Evolutionary conservation across 768 basidiomycete genomes (phyloP).

Genomic region (Coprinellus aureogranulatus): DNA sequence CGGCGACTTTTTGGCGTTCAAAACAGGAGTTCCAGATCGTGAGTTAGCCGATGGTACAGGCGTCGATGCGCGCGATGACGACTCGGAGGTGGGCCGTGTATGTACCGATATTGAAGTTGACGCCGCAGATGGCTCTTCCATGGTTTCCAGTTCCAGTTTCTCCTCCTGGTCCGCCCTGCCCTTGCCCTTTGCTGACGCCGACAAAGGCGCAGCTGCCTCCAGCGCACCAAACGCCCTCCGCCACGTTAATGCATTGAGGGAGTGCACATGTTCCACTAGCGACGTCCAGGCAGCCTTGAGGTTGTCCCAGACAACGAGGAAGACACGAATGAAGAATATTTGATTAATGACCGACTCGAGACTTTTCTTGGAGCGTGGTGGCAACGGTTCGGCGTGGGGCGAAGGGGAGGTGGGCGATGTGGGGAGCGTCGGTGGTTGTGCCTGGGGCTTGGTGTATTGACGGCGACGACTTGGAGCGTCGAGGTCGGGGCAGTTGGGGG

Average conservation of each 20-base stretch:
- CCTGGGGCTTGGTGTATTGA: slow-evolving; percentile 32
- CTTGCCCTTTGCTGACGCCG: slow-evolving; percentile 16
- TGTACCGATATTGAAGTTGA: slow-evolving; percentile 1
- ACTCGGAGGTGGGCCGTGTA: not conserved
- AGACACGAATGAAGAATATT: slow-evolving; percentile 69
- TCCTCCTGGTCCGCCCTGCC: slow-evolving; percentile 12
- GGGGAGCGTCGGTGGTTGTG: slow-evolving; percentile 6
- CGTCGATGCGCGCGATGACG: slow-evolving; percentile 5
- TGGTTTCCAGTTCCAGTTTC: slow-evolving; percentile 8
- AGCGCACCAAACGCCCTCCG: slow-evolving; percentile 8
- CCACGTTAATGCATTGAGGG: slow-evolving; percentile 12
- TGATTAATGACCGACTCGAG: slow-evolving; percentile 50
- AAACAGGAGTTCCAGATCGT: slow-evolving; percentile 51
- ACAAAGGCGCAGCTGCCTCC: not conserved
- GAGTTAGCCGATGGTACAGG: slow-evolving; percentile 19
- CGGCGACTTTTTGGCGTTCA: slow-evolving; percentile 55
- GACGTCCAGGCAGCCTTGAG: slow-evolving; percentile 64
- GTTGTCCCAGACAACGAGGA: slow-evolving; percentile 67
- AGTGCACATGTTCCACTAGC: slow-evolving; percentile 21
- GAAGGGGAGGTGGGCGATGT: slow-evolving; percentile 19
- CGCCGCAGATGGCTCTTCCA: not conserved
- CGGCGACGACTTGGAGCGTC: slow-evolving; percentile 66
- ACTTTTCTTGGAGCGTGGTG: slow-evolving; percentile 35
- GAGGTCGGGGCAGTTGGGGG: slow-evolving; percentile 38
- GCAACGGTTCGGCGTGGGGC: slow-evolving; percentile 23